Base-by-base conservation (phyloP, 108 stramenopile genomes). In the Aureococcus anophagefferens region DNA sequence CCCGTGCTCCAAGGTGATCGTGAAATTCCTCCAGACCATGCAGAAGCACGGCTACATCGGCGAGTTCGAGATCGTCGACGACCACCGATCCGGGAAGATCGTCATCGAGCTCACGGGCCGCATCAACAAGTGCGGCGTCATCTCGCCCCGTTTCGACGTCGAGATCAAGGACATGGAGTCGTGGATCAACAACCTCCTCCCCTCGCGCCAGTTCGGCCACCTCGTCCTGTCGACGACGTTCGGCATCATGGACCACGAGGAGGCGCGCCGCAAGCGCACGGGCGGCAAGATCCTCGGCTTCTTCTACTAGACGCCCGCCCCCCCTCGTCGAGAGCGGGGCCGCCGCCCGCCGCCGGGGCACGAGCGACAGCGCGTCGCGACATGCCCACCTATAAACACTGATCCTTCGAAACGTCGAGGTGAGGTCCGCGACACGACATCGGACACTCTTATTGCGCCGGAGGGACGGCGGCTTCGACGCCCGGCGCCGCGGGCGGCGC, bases 11-110 rank as follows among this genome's bases (percentile, higher is more conserved):
- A 99, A 99, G 95, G 98, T 99, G 66, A 89, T 98, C 68, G 81
- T 99, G 81, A 98, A 98, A 89, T 99, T 99, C 88, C 90, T 99
- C 82, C 92, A 92, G 79, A 88, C 89, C 72, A 99, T 99, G 98
- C 98, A 99, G 90, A 90, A 94, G 83, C 89, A 98, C 86, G 98
- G 98, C 76, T 99, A 99, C 94, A 98, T 99, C 82, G 98, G 97
- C 36, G 98, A 99, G 86, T 98, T 99, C 77, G 96, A 97, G 88
- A 95, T 99, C 82, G 80, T 99, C 72, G 98, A 99, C 74, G 98
- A 99, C 86, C 98, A 99, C 88, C 89, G 98, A 75, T 80, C 93
- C 69, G 90, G 94, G 79, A 99, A 99, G 90, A 98, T 99, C 75
- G 97, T 99, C 18, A 81, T 99, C 69, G 94, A 99, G 80, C 84